Base-by-base conservation (phyloP, 139 green algal genomes). In the Pleodorina starrii region DNA sequence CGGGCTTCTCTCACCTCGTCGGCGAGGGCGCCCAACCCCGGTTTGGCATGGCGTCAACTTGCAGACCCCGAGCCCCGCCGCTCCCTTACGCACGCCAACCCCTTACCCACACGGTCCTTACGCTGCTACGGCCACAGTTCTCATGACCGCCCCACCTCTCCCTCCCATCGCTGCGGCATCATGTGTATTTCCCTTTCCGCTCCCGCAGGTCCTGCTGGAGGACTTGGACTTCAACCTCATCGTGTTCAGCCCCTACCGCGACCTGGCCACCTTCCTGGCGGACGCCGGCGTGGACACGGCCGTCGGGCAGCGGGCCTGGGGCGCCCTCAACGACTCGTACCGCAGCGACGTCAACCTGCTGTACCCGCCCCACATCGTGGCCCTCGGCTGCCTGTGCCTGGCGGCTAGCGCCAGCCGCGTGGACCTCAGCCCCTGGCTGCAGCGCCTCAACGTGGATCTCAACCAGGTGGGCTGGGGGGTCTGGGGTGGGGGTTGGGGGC, bases 171-270 rank as follows among this genome's bases (percentile, higher is more conserved):
- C n/a, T n/a, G n/a, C n/a, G n/a, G n/a, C n/a, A n/a, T n/a, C n/a
- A n/a, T n/a, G n/a, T n/a, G n/a, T n/a, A n/a, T n/a, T n/a, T n/a
- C n/a, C n/a, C n/a, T n/a, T n/a, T n/a, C n/a, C n/a, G n/a, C n/a
- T n/a, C n/a, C n/a, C n/a, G 29, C 91, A 94, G 92, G 76, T 93
- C 40, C 86, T 96, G 57, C 90, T 98, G 71, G 93, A 98, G 80
- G 88, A 90, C 51, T 89, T 98, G 32, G 94, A 96, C 77, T 95
- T 92, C 90, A 86, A 95, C 68, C 93, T 98, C 5, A 85, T 97
- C 21, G 91, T 97, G 42, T 96, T 93, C 91, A 94, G 90, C 84
- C 95, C 96, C 7, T 96, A 97, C 86, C 88, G 90, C 2, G 89
- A 94, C 21, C 90, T 97, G 0, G 76, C 69, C 32, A 27, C 74